Percentiles rank a stretch among this genome's conserved stretches.
Evolutionary conservation across 768 basidiomycete species (phyloP).

Genomic region (Amanita thiersii): DNA sequence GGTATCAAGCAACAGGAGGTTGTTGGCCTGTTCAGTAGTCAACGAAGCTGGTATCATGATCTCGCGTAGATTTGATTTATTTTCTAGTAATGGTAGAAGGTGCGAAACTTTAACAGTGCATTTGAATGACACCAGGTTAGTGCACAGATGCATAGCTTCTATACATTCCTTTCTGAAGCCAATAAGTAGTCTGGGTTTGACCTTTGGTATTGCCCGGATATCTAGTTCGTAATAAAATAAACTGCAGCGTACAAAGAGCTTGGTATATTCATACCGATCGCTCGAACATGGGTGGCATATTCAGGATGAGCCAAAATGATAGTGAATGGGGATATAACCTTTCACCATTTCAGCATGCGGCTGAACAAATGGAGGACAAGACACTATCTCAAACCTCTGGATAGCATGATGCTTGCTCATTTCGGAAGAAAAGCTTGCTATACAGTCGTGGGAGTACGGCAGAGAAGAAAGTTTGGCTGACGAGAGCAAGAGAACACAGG

Average conservation of each 20-base stretch:
- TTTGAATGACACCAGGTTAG: conserved; percentile 48
- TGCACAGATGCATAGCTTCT: conserved; percentile 36
- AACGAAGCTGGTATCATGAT: conserved; percentile 47
- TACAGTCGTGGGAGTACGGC: conserved; percentile 62
- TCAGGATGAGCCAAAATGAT: conserved; percentile 43
- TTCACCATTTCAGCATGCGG: background rate
- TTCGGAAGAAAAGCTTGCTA: conserved; percentile 43
- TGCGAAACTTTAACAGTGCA: conserved; percentile 38
- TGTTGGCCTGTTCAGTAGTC: conserved; percentile 38
- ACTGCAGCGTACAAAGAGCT: background rate
- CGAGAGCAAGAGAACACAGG: conserved; percentile 52
- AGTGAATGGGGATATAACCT: conserved; percentile 55
- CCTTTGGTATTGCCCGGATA: conserved; percentile 36
- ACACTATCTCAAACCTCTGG: conserved; percentile 30
- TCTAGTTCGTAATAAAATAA: conserved; percentile 25
- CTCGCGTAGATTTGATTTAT: conserved; percentile 34
- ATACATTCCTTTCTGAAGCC: conserved; percentile 46
- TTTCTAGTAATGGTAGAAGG: conserved; percentile 35
- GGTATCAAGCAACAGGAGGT: conserved; percentile 29
- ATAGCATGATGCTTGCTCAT: conserved; percentile 52
- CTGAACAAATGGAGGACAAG: background rate
- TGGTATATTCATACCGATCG: conserved; percentile 34
- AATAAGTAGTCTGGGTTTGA: conserved; percentile 30
- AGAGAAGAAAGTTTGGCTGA: conserved; percentile 57
- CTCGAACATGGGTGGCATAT: conserved; percentile 50